These are phyloP conservation scores for Suhomyces terraborum DNA, from an alignment of 1,139 yeast genomes.

Conservation along the genomic window DNA sequence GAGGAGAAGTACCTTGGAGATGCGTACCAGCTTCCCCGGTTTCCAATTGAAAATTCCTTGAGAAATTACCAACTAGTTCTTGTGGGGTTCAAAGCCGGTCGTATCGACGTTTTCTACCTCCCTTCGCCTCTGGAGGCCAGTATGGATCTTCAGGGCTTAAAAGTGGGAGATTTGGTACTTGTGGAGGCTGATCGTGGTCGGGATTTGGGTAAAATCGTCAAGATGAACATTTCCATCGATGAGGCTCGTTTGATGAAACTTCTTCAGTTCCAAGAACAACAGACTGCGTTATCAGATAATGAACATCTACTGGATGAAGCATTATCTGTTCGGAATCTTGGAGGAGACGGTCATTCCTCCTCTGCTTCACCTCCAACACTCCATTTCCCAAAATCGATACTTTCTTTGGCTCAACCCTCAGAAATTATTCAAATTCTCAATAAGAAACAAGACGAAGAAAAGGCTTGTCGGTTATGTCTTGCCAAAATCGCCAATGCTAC, in stretches of 20 bases:
- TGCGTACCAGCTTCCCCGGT: slow-evolving; percentile 43
- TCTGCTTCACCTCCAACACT: slow-evolving; percentile 41
- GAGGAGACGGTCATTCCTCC: slow-evolving; percentile 14
- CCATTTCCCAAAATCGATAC: slow-evolving; percentile 72
- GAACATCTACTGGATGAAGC: slow-evolving; percentile 19
- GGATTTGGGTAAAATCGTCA: slow-evolving; percentile 80
- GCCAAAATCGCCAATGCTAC: slow-evolving; percentile 54
- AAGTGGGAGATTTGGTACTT: slow-evolving; percentile 77
- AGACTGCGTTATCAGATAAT: slow-evolving; percentile 44
- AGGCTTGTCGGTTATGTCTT: slow-evolving; percentile 63
- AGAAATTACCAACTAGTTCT: slow-evolving; percentile 50
- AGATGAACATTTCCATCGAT: slow-evolving; percentile 65
- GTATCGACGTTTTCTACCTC: slow-evolving; percentile 78
- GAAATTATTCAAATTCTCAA: slow-evolving; percentile 62
- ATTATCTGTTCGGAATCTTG: slow-evolving; percentile 28
- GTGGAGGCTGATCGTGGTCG: slow-evolving; percentile 98
- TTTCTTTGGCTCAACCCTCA: slow-evolving; percentile 63
- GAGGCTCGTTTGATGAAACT: slow-evolving; percentile 58
- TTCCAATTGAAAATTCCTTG: slow-evolving; percentile 40
- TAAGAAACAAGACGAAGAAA: slow-evolving; percentile 70
- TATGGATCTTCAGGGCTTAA: slow-evolving; percentile 24
- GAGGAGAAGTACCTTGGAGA: slow-evolving; percentile 34
- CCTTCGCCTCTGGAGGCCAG: slow-evolving; percentile 34
- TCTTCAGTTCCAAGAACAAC: slow-evolving; percentile 59
- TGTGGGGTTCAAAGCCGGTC: slow-evolving; percentile 84